Percentiles rank a stretch among this genome's conserved stretches.
phyloP scores from a whole-genome alignment of 257 asterid species.

The Capsicum rhomboideum region DNA sequence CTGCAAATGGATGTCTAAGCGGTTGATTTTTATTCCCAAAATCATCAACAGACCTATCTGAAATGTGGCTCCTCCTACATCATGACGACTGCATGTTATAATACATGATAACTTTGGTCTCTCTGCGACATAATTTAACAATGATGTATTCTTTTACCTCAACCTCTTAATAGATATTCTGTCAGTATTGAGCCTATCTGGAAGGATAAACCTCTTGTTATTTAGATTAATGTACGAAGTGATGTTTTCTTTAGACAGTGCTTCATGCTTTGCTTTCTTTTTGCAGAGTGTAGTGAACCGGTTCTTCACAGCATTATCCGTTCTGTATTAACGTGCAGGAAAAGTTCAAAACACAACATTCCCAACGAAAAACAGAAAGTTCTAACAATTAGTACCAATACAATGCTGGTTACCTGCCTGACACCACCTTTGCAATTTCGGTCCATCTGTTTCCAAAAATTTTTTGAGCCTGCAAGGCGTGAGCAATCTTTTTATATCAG shows the following conservation, averaged over 20 bases:
- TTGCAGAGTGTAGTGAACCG: slow-evolving; percentile 89
- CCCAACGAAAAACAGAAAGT: not conserved
- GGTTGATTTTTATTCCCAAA: slow-evolving; percentile 30
- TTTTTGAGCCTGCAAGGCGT: slow-evolving; percentile 69
- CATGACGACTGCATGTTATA: slow-evolving; percentile 2
- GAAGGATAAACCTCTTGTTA: slow-evolving; percentile 71
- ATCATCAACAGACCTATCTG: slow-evolving; percentile 26
- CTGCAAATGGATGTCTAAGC: slow-evolving; percentile 62
- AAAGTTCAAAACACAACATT: not conserved
- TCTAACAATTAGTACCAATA: not conserved
- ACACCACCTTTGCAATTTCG: slow-evolving; percentile 94
- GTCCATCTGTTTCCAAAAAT: slow-evolving; percentile 96
- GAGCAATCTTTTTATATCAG: not conserved
- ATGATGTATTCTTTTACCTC: slow-evolving; percentile 37
- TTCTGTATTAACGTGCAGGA: slow-evolving; percentile 28
- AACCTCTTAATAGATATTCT: slow-evolving; percentile 50
- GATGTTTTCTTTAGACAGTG: slow-evolving; percentile 62
- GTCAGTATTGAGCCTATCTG: slow-evolving; percentile 26
- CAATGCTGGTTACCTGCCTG: slow-evolving; percentile 70
- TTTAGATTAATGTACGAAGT: slow-evolving; percentile 52
- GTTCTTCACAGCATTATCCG: slow-evolving; percentile 98
- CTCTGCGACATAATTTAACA: not conserved
- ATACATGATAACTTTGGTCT: not conserved
- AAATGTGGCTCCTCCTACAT: slow-evolving; percentile 35
- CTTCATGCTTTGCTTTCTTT: slow-evolving; percentile 86